Conservation (phyloP, 2,329 filamentous ascomycete species). For the Emericellopsis cladophorae region DNA sequence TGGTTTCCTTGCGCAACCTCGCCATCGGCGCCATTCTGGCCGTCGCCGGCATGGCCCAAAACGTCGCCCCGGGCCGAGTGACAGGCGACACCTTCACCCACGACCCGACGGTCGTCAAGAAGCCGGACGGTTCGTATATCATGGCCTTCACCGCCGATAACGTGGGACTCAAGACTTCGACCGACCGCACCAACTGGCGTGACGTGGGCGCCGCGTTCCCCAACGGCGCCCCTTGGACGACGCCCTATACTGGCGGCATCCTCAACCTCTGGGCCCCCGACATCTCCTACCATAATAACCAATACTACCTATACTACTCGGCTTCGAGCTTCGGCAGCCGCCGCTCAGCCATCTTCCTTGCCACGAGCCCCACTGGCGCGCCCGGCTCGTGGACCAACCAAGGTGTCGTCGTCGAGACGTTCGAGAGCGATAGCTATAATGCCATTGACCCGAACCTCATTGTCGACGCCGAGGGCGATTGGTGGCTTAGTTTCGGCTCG, state of each 20-base stretch:
- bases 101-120: conserved; percentile 16
- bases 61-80: conserved; percentile 13
- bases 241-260: conserved; percentile 13
- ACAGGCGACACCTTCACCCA: conserved; percentile 13
- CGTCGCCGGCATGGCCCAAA: no score
- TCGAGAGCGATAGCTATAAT: conserved; percentile 10
- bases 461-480: conserved; percentile 12
- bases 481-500: conserved; percentile 18
- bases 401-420: conserved; percentile 13
- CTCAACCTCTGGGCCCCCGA: conserved; percentile 38
- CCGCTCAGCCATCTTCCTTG: conserved; percentile 16
- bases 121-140: conserved; percentile 11
- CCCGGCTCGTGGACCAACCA: conserved; percentile 16
- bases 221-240: conserved; percentile 16
- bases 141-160: conserved; percentile 13
- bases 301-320: conserved; percentile 19
- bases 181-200: conserved; percentile 16
- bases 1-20: no score
- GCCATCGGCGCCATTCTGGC: no score
- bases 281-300: conserved; percentile 22
- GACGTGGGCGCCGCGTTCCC: conserved; percentile 16
- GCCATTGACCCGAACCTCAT: conserved; percentile 16
- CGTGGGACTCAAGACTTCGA: conserved; percentile 16
- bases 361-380: conserved; percentile 14
- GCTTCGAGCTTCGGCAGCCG: conserved; percentile 14